Conservation (phyloP, 2,329 filamentous ascomycete species). For the Sclerotinia glacialis region DNA sequence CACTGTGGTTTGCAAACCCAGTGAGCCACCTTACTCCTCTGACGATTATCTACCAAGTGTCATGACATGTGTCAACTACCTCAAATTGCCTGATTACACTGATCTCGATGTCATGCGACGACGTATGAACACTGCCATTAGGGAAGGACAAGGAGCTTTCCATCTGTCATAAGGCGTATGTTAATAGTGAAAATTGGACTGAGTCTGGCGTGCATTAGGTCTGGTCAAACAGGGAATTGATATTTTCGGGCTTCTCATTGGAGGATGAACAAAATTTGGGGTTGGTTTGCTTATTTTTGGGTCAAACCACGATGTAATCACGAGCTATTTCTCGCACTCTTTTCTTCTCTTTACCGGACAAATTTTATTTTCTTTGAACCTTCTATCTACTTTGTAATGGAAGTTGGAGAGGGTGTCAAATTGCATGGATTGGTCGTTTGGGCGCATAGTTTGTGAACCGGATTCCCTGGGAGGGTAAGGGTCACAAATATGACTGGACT, state of each 20-base stretch:
- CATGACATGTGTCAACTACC: conserved; percentile 99
- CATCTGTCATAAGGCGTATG: conserved; percentile 68
- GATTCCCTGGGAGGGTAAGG: neutral
- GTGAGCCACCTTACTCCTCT: conserved; percentile 85
- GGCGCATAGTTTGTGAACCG: conserved; percentile 34
- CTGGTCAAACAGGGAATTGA: conserved; percentile 13
- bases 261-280: conserved; percentile 22
- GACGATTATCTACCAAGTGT: conserved; percentile 99
- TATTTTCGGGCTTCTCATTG: conserved; percentile 25
- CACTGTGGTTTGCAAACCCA: conserved; percentile 98
- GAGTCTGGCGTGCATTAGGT: conserved; percentile 23
- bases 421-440: conserved; percentile 41
- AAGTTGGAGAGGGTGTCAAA: conserved; percentile 31
- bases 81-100: conserved; percentile 95
- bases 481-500: conserved; percentile 21
- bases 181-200: conserved; percentile 24
- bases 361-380: neutral
- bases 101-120: conserved; percentile 71
- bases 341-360: conserved; percentile 18
- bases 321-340: conserved; percentile 21
- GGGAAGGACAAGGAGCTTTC: conserved; percentile 96
- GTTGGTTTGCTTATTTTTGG: conserved; percentile 28
- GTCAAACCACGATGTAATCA: conserved; percentile 29
- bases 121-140: conserved; percentile 80
- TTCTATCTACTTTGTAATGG: conserved; percentile 25